These are phyloP conservation scores for Trichophyton simii DNA, from an alignment of 2,329 filamentous ascomycete genomes.

Conservation along the genomic window DNA sequence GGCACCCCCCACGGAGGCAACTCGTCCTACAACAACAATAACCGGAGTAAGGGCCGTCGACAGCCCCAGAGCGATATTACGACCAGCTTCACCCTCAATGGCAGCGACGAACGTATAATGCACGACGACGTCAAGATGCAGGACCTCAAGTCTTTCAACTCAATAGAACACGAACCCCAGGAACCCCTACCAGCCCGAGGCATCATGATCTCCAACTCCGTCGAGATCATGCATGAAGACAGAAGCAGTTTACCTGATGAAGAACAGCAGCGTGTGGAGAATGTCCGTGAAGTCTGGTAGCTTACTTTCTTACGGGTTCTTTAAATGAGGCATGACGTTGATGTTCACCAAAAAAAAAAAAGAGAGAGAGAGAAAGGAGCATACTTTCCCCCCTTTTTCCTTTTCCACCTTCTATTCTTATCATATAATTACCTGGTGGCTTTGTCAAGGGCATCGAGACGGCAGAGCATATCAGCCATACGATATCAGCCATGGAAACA, in stretches of 20 bases:
- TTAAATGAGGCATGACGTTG: neutral
- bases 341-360: neutral
- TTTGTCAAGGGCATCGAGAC: too few relatives aligned
- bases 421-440: too few relatives aligned
- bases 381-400: neutral
- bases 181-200: conserved; percentile 14
- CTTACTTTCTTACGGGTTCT: neutral
- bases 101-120: conserved; percentile 37
- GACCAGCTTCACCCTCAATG: conserved; percentile 28
- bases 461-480: too few relatives aligned
- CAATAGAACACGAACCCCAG: conserved; percentile 6
- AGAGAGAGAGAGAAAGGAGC: neutral
- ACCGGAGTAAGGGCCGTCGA: neutral
- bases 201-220: conserved; percentile 34
- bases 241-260: conserved; percentile 14
- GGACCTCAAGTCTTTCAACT: conserved; percentile 18
- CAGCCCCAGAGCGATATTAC: conserved; percentile 16
- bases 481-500: too few relatives aligned
- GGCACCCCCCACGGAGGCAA: conserved; percentile 22
- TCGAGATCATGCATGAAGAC: conserved; percentile 21
- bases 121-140: conserved; percentile 31
- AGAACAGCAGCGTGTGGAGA: conserved; percentile 36
- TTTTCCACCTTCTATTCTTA: too few relatives aligned
- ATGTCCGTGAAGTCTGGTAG: conserved; percentile 29
- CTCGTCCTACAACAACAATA: neutral